Evolutionary conservation across 345 rosid species (phyloP).

Genomic region (Murraya paniculata): DNA sequence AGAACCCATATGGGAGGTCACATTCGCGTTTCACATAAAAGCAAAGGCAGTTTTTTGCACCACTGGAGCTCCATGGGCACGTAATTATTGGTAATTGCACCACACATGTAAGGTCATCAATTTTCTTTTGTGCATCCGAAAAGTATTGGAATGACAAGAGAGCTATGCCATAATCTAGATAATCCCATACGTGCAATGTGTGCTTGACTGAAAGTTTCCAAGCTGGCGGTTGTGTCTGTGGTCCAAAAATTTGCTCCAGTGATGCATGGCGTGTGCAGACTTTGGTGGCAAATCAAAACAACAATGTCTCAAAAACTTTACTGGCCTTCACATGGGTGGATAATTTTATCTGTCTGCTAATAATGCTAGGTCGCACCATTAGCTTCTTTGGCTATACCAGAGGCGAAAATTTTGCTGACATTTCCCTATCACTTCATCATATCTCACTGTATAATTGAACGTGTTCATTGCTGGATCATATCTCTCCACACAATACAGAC

Average conservation of each 20-base stretch:
- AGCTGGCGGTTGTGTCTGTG: not conserved
- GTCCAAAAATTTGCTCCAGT: slow-evolving; percentile 9
- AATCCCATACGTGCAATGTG: not conserved
- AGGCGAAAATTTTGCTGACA: slow-evolving; percentile 8
- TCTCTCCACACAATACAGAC: not conserved
- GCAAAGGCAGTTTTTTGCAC: not conserved
- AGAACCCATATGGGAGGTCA: not conserved
- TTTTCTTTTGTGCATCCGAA: not conserved
- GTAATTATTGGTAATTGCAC: too few species aligned
- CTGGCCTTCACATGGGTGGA: slow-evolving; percentile 12
- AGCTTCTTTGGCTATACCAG: not conserved
- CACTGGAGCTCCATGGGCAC: not conserved
- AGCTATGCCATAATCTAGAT: not conserved
- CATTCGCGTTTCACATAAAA: not conserved
- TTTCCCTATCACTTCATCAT: not conserved
- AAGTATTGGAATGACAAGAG: not conserved
- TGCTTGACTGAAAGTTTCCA: not conserved
- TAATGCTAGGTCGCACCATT: not conserved
- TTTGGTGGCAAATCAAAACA: too few species aligned
- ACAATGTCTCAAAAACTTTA: not conserved
- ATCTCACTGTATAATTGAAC: not conserved
- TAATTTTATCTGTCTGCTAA: slow-evolving; percentile 3
- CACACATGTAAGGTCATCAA: not conserved
- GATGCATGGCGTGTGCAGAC: not conserved
- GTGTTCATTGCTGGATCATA: not conserved